Base-by-base conservation (phyloP, 805 yeast genomes). In the Saturnispora kantuleensis region DNA sequence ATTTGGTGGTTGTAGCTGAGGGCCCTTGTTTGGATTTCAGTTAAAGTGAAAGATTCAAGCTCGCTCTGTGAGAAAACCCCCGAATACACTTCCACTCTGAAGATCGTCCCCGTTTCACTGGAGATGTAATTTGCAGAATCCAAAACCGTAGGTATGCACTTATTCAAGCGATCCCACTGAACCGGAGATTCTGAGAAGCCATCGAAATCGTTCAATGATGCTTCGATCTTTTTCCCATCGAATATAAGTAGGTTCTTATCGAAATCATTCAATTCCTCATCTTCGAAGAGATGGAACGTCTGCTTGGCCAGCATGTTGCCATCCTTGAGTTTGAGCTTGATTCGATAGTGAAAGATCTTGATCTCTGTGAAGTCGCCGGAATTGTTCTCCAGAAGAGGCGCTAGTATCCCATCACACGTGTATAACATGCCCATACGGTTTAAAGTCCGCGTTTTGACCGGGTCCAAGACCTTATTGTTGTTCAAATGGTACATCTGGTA, bases 21-120 rank as follows among this genome's bases (percentile, higher is more conserved):
- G 50, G 74, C 77, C 52, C 95, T 67, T 6, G 62, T 56, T 39
- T 66, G 67, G 38, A 87, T 81, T 12, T 67, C 67, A 2, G 66
- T 72, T 3, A 64, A 62, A 30, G 74, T 73, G 49, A 74, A 73
- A 11, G 73, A 68, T 3, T 55, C 56, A 31, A 74, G 59, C 41
- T 81, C 82, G 1, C 66, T 69, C 1, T 52, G 50, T 5, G 66
- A 49, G 49, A 86, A 72, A 48, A 77, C 79, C 1, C 75, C 71
- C 12, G 63, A 59, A 38, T 69, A 73, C 0, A 82, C 62, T 50
- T 77, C 76, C 12, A 80, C 69, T 47, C 82, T 59, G 13, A 83
- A 39, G n/a, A 73, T 48, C 12, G 65, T 70, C 32, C 70, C 68
- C 0, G 78, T 69, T 28, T 63, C 63, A 17, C 65, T 56, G 34